phyloP scores from a whole-genome alignment of 805 yeast genomes.

The Starmerella kuoi region DNA sequence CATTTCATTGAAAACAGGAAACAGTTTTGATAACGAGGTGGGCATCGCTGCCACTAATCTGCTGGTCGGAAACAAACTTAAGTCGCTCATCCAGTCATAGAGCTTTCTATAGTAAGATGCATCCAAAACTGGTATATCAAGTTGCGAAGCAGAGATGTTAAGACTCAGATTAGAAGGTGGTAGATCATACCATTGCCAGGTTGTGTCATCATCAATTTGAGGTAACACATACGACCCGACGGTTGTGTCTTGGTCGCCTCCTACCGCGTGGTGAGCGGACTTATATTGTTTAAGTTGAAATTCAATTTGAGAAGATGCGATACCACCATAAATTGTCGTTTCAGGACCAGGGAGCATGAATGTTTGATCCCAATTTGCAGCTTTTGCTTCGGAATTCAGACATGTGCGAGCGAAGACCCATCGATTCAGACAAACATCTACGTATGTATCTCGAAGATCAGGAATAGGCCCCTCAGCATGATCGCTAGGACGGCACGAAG shows the following conservation, averaged over 20 bases:
- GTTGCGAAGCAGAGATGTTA: neutral
- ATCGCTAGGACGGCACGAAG: neutral
- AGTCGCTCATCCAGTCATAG: slow-evolving; percentile 42
- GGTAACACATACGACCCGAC: slow-evolving; percentile 8
- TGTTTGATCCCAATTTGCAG: slow-evolving; percentile 78
- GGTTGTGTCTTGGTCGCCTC: slow-evolving; percentile 6
- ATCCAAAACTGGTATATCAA: slow-evolving; percentile 31
- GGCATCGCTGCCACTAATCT: slow-evolving; percentile 23
- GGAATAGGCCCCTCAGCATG: neutral
- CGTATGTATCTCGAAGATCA: slow-evolving; percentile 34
- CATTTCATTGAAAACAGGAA: slow-evolving; percentile 47
- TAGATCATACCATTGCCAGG: slow-evolving; percentile 1
- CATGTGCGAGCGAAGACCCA: slow-evolving; percentile 71
- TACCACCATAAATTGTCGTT: slow-evolving; percentile 30
- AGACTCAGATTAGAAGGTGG: slow-evolving; percentile 1
- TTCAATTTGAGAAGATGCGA: slow-evolving; percentile 15
- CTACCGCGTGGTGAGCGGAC: neutral
- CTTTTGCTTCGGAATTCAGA: slow-evolving; percentile 35
- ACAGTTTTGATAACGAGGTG: slow-evolving; percentile 5
- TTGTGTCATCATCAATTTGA: neutral
- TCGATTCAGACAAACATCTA: slow-evolving; percentile 63
- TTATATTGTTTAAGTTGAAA: slow-evolving; percentile 4
- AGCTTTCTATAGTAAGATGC: slow-evolving; percentile 48
- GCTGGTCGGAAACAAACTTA: slow-evolving; percentile 31
- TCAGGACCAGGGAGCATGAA: slow-evolving; percentile 46